These are phyloP conservation scores for Ustilago tritici DNA, from an alignment of 1,284 basidiomycete genomes.

Conservation along the genomic window DNA sequence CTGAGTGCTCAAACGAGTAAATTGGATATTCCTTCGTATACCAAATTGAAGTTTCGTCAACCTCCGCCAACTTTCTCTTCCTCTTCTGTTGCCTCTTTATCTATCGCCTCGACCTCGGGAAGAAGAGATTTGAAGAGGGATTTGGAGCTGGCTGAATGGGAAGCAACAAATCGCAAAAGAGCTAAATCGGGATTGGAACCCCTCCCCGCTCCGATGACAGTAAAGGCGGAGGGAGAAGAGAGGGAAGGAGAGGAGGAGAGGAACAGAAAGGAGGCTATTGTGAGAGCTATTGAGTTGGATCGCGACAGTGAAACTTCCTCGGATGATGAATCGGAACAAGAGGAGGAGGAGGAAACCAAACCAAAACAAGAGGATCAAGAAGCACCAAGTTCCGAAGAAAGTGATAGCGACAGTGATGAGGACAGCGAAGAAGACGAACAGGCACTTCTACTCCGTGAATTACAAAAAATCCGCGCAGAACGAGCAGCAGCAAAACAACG, in stretches of 20 bases:
- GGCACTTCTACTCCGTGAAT: slow-evolving; percentile 3
- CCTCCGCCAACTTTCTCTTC: slow-evolving; percentile 34
- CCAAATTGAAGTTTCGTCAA: slow-evolving; percentile 65
- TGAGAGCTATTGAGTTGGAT: slow-evolving; percentile 2
- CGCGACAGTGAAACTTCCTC: slow-evolving; percentile 5
- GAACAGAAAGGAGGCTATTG: slow-evolving; percentile 4
- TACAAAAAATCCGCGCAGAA: slow-evolving; percentile 14
- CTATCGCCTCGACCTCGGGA: not conserved
- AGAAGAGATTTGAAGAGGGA: slow-evolving; percentile 60
- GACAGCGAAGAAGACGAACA: slow-evolving; percentile 1
- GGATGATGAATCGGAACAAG: slow-evolving; percentile 19
- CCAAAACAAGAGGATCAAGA: not conserved
- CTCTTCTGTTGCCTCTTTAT: not conserved
- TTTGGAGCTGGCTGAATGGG: slow-evolving; percentile 57
- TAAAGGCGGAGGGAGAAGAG: not conserved
- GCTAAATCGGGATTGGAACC: slow-evolving; percentile 10
- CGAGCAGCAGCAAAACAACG: not conserved
- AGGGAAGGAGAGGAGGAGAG: not conserved
- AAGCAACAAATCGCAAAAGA: slow-evolving; percentile 41
- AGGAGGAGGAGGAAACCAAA: slow-evolving; percentile 13
- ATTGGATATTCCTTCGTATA: slow-evolving; percentile 56
- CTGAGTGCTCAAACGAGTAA: slow-evolving; percentile 36
- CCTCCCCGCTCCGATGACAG: not conserved
- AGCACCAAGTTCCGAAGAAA: not conserved
- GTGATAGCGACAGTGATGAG: not conserved